Evolutionary conservation across 2,329 filamentous ascomycete genomes (phyloP), one percentile per base, ranked within the genome.

Genomic region (Didymella segeticola): DNA sequence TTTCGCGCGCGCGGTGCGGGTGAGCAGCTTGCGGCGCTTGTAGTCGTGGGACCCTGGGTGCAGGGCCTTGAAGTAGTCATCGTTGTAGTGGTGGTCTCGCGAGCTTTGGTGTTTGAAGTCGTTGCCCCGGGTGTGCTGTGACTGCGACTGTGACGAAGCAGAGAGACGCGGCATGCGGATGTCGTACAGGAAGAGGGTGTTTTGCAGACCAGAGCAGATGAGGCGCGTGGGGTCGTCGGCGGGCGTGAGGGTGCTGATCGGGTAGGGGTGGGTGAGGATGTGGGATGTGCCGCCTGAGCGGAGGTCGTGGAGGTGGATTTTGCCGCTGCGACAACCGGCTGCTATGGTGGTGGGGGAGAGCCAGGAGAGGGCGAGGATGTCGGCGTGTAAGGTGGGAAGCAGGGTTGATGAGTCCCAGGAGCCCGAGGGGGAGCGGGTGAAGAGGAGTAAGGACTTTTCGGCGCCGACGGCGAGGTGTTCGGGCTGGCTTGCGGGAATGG

Each of bases 361-460:
- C 74, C 74, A 77, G 17, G 68, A 60, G 4, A 76, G 33, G 0
- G 73, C 60, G 8, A 74, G 59, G 11, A 75, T 58, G 31, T 76
- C 72, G 5, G 65, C 58, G 0, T 54, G n/a, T 1, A 64, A 41
- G 6, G 52, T 33, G n/a, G 60, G 30, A 1, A 62, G 38, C 0
- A 41, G 38, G 1, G 47, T 58, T 4, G 45, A 29, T 1, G 47
- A 49, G 50, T 68, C 53, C 69, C 66, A 75, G 8, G 43, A 38
- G 29, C 63, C 68, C 19, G 52, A 33, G 27, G 48, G 47, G 2
- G 56, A 57, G 20, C 68, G 60, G 1, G 58, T 64, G 27, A 69
- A 65, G 6, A 73, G 43, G 2, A 67, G 53, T 6, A 75, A 47
- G 2, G 62, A 61, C 9, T 45, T 59, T 2, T 66, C 69, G 10